A percentile compares a stretch with the other conserved stretches of the same genome.
Conservation (phyloP, 148 eudicot genomes). For the Persicaria tinctoria region DNA sequence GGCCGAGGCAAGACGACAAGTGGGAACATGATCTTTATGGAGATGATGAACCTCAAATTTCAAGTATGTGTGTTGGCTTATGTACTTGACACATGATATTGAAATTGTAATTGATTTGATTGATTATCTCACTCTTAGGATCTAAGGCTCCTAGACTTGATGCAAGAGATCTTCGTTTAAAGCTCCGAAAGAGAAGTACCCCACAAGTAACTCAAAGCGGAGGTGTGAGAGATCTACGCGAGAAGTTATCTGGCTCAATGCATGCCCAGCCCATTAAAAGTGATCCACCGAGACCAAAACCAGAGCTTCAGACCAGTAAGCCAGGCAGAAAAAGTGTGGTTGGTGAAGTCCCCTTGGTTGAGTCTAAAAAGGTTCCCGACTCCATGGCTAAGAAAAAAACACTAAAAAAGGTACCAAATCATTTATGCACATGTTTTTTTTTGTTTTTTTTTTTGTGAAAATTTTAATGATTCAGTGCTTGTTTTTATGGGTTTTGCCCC, state of each 20-base stretch:
- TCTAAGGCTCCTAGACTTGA: slow-evolving; percentile 53
- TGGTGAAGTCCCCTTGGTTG: slow-evolving; percentile 45
- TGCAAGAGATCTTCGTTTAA: slow-evolving; percentile 72
- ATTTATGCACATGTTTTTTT: too few species aligned
- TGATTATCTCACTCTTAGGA: slow-evolving; percentile 22
- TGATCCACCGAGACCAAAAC: slow-evolving; percentile 45
- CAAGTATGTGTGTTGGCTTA: slow-evolving; percentile 34
- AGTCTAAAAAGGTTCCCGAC: slow-evolving; percentile 37
- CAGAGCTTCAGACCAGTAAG: slow-evolving; percentile 44
- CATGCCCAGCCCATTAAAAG: slow-evolving; percentile 32
- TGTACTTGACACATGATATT: not conserved
- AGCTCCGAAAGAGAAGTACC: slow-evolving; percentile 57
- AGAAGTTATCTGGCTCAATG: slow-evolving; percentile 69
- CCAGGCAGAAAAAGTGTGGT: slow-evolving; percentile 50
- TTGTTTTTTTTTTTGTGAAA: not conserved
- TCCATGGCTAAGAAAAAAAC: slow-evolving; percentile 35
- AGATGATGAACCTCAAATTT: slow-evolving; percentile 35
- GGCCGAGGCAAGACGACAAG: slow-evolving; percentile 85
- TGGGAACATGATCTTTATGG: slow-evolving; percentile 80
- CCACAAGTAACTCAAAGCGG: slow-evolving; percentile 36
- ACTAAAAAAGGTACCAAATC: slow-evolving; percentile 41
- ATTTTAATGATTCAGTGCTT: not conserved
- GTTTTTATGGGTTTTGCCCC: not conserved
- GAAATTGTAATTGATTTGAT: not conserved
- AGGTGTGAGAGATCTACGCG: slow-evolving; percentile 76